Evolutionary conservation across 2,329 filamentous ascomycete species (phyloP), one percentile per base, ranked within the genome.

Genomic region (Chaetomiaceae sp.): DNA sequence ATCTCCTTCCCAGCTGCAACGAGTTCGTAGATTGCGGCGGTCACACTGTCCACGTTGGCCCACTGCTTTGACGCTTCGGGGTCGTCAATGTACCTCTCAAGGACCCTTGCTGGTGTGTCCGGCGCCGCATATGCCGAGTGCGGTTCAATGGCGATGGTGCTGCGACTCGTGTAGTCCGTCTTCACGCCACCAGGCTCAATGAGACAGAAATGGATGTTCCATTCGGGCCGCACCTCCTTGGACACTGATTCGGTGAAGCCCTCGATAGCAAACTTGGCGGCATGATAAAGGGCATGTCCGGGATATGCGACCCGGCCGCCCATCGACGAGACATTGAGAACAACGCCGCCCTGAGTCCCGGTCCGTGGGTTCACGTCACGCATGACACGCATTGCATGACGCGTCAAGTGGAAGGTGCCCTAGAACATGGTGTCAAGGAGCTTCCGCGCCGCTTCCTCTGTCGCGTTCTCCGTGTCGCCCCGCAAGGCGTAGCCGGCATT

Each of bases 291-390:
- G 0, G 69, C 64, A 29, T 63, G 59, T 1, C 67, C 67, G 0
- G 71, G 68, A 27, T 64, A 69, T 1, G 65, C 70, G 8, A 64
- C 54, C 49, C 65, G 69, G 0, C 73, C 73, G 4, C 77, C 79
- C 61, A 84, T 74, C 3, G 76, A 80, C 5, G 76, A 79, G 36
- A 83, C 65, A 55, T 83, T 78, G 34, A 81, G 66, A 12, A 84
- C 75, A 6, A 79, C 66, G 7, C 80, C 80, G 3, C 80, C 79
- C 42, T 62, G 60, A 29, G 57, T 59, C 38, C 47, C 73, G 1
- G n/a, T 47, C n/a, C 36, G 22, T 12, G 47, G 47, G 29, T 49
- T 49, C 7, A 49, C 47, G 42, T 55, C 40, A 14, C 47, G 37
- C 47, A 49, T 49, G 17, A 49, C 27, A 2, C 47, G 47, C 47